Evolutionary conservation across 2,329 filamentous ascomycete genomes (phyloP), one percentile per base, ranked within the genome.

Genomic region (Curvularia eragrostidis): DNA sequence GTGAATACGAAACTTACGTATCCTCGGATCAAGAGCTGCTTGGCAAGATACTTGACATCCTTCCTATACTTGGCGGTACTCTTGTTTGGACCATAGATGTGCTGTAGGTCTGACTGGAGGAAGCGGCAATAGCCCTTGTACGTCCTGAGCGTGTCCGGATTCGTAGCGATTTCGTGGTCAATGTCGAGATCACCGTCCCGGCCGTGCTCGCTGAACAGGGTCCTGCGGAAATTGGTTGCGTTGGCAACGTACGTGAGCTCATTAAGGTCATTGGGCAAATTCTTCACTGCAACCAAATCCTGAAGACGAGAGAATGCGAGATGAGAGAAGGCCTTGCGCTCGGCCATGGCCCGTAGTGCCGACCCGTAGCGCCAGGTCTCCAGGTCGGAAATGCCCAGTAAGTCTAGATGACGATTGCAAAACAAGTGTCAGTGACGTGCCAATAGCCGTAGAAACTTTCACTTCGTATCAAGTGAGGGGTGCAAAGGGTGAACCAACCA

Each of bases 171-270:
- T 10, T 78, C 75, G 6, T 79, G 70, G 57, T 79, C 78, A 10
- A 77, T 68, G 47, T 82, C 77, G 62, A 80, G 79, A 23, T 80
- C 77, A 0, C 75, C 67, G 0, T 74, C 74, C 24, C 24, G 24
- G 23, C 79, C 78, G 53, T 82, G 84, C 1, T 72, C 73, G 49
- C 82, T 81, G 5, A 85, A 65, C 0, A 86, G 71, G 0, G 75
- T 72, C 7, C 77, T 72, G 1, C 83, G 79, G 53, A 83, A 83
- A 62, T 83, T 82, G 26, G 79, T 81, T 1, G 80, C 80, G 53
- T 84, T 59, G 36, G 81, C 78, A 0, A 83, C 79, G 49, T 85
- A 85, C 0, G 76, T 77, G 64, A 83, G 82, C 59, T 84, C 82
- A 12, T 81, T 77, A 0, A 84, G 61, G 26, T 81, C 69, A 2